phyloP scores from a whole-genome alignment of 2,329 filamentous ascomycete genomes.

The Xylariomycetidae sp. region DNA sequence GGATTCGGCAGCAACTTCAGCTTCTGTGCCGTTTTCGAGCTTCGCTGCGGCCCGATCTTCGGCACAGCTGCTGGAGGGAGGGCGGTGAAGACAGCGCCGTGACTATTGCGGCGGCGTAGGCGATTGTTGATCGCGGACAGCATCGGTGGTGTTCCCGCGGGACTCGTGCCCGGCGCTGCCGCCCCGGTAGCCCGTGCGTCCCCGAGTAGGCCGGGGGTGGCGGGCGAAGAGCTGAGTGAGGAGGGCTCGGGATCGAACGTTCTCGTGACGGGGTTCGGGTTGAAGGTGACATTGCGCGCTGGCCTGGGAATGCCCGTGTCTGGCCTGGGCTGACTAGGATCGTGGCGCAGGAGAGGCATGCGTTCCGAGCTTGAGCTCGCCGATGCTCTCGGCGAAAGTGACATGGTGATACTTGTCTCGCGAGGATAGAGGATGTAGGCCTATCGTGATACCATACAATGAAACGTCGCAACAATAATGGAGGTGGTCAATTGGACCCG shows the following conservation, averaged over 20 bases:
- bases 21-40: conserved; percentile 93
- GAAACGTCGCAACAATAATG: too few relatives aligned
- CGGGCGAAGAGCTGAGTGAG: conserved; percentile 23
- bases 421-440: too few relatives aligned
- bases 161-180: conserved; percentile 20
- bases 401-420: conserved; percentile 20
- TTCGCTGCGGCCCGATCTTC: conserved; percentile 91
- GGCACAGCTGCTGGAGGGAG: conserved; percentile 35
- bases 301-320: conserved; percentile 35
- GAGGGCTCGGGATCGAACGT: conserved; percentile 48
- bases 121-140: conserved; percentile 82
- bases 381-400: conserved; percentile 17
- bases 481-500: too few relatives aligned
- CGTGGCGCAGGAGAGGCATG: conserved; percentile 26
- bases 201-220: conserved; percentile 28
- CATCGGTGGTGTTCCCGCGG: conserved; percentile 46
- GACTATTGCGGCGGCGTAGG: conserved; percentile 78
- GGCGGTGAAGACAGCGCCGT: conserved; percentile 51
- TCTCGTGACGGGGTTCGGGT: conserved; percentile 59
- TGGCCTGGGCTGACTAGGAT: too few relatives aligned
- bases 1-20: conserved; percentile 94
- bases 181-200: conserved; percentile 22
- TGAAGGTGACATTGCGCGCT: conserved; percentile 69
- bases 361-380: conserved; percentile 20
- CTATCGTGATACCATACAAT: too few relatives aligned